Evolutionary conservation across 2,329 filamentous ascomycete species (phyloP), one percentile per base, ranked within the genome.

Genomic region (Xylariaceae sp.): DNA sequence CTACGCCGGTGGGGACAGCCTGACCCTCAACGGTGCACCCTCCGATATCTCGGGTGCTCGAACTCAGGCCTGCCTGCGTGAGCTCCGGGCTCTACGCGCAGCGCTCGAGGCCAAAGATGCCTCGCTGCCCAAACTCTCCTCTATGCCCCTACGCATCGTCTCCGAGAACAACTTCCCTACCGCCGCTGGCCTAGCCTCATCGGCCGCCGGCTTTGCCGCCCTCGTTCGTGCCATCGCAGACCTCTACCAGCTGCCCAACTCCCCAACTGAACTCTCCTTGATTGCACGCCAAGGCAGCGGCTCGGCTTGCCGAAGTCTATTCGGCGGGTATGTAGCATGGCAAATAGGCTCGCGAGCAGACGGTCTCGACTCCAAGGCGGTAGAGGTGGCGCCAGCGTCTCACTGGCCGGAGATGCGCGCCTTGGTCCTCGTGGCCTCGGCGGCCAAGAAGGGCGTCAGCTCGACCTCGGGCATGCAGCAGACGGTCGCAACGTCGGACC

Each of bases 131-230:
- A 89, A 88, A 71, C 84, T 99, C 53, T 88, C 90, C 10, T 70
- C 78, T 48, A 78, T 88, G 66, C 84, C 88, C 32, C 83, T 99
- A 57, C 88, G 86, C 64, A 86, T 99, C 61, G 91, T 96, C 53
- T 94, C 89, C 53, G 88, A 94, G 76, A 99, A 99, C 81, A 99
- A 99, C 80, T 99, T 99, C 80, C 94, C 94, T 59, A 99, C 94
- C 2, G 94, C 94, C 22, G 94, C 94, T 4, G 94, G 94, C 6
- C 84, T 99, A 15, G 85, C 86, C 3, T 86, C 82, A 16, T 88
- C 85, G 0, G 85, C 85, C 1, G 85, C 85, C 1, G 85, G 85
- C 5, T 87, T 87, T 59, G 85, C 85, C 2, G 85, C 85, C 18
- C 74, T 87, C 5, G 84, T 97, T 18, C 83, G 91, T 54, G 92